Evolutionary conservation across 2,329 filamentous ascomycete species (phyloP), one percentile per base, ranked within the genome.

Genomic region (Tolypocladium nubicola): DNA sequence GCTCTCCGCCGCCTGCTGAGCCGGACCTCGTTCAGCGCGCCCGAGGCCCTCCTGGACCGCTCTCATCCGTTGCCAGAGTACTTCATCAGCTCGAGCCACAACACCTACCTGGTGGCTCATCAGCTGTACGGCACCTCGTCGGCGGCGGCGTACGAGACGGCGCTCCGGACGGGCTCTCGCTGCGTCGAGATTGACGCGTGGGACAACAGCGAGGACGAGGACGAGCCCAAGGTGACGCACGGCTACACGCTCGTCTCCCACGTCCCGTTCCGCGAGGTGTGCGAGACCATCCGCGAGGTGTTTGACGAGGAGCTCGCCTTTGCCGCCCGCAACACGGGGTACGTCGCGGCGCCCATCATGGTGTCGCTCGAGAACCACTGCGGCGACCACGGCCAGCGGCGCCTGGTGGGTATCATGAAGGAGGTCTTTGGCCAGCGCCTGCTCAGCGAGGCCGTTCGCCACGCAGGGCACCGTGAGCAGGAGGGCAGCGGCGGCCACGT

Each of bases 101-200:
- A 89, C 69, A 89, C 86, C 0, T 89, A 89, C 64, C 74, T 89
- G 33, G 75, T 85, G 64, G 86, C 85, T 0, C 84, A 89, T 67
- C 86, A 89, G 70, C 79, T 89, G 2, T 86, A 78, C 63, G 86
- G 86, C 5, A 74, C 74, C 26, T 86, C 84, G 1, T 82, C 80
- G 3, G 83, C 83, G 9, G 73, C 76, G 4, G 85, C 84, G 0
- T 89, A 89, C 65, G 78, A 84, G 63, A 82, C 76, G 7, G 83
- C 84, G 0, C 72, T 89, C 19, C 73, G 71, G 37, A 81, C 83
- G 0, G 86, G 86, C 1, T 84, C 84, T 2, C 76, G 86, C 8
- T 89, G 86, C 63, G 85, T 89, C 41, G 86, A 89, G 70, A 89
- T 89, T 56, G 86, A 89, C 65, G 86, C 83, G 1, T 89, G 86